Evolutionary conservation across 768 basidiomycete species (phyloP).

Genomic region (Wakefieldia striispora): DNA sequence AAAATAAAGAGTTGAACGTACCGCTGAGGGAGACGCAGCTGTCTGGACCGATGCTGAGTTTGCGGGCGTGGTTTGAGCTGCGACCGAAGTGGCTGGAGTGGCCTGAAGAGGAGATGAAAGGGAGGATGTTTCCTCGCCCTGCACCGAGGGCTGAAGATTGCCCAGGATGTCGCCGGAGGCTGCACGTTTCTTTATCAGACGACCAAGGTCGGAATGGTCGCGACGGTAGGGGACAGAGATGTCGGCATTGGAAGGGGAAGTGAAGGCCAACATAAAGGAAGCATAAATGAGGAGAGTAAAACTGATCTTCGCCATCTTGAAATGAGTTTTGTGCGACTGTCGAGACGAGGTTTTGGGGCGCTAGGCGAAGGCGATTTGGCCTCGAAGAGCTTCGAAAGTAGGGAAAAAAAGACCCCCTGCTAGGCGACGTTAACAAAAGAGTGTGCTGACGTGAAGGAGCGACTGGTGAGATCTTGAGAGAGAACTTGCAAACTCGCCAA

Average conservation of each 20-base stretch:
- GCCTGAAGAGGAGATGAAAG: slow-evolving; percentile 27
- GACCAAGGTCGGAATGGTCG: slow-evolving; percentile 57
- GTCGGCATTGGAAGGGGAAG: slow-evolving; percentile 46
- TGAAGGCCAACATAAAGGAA: slow-evolving; percentile 51
- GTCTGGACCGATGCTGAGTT: slow-evolving; percentile 17
- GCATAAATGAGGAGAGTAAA: slow-evolving; percentile 65
- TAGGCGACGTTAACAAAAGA: slow-evolving; percentile 5
- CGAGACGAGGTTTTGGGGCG: neutral
- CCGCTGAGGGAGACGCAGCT: slow-evolving; percentile 15
- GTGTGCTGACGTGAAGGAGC: slow-evolving; percentile 17
- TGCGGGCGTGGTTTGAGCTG: slow-evolving; percentile 10
- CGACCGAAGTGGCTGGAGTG: slow-evolving; percentile 8
- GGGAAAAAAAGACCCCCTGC: too few relatives aligned
- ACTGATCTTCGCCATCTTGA: slow-evolving; percentile 51
- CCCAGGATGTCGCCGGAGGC: slow-evolving; percentile 18
- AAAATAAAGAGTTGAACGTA: slow-evolving; percentile 9
- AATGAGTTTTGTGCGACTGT: slow-evolving; percentile 3
- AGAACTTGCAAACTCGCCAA: too few relatives aligned
- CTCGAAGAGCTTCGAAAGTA: neutral
- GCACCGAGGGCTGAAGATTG: neutral
- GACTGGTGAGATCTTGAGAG: slow-evolving; percentile 1
- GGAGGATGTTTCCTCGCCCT: slow-evolving; percentile 5
- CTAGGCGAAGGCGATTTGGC: too few relatives aligned
- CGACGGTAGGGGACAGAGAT: slow-evolving; percentile 44
- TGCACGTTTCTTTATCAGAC: slow-evolving; percentile 67